Conservation (phyloP, 305 asterid species). For the Fraxinus angustifolia region DNA sequence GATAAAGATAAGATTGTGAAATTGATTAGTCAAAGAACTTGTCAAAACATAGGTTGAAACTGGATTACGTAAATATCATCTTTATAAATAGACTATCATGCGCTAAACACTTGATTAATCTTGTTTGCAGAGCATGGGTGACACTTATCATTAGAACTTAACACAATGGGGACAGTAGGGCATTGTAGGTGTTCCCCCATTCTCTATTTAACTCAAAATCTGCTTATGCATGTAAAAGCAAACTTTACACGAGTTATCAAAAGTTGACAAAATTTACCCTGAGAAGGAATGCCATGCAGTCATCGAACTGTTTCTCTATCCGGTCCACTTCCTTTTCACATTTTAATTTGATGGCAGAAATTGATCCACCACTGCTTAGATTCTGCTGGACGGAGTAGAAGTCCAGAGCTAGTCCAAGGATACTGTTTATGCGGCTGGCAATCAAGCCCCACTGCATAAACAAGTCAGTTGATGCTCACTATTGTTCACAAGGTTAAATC, state of each 20-base stretch:
- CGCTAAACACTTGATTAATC: neutral
- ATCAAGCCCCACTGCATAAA: slow-evolving; percentile 78
- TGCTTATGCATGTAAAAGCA: neutral
- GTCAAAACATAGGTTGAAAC: neutral
- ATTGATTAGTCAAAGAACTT: neutral
- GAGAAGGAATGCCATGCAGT: slow-evolving; percentile 93
- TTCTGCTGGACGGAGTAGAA: slow-evolving; percentile 76
- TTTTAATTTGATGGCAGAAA: slow-evolving; percentile 68
- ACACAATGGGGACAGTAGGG: neutral
- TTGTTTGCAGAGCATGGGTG: neutral
- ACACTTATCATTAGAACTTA: neutral
- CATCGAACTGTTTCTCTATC: slow-evolving; percentile 85
- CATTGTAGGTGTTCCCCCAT: neutral
- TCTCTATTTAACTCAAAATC: neutral
- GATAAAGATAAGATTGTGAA: neutral
- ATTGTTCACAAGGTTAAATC: slow-evolving; percentile 13
- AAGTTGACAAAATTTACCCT: slow-evolving; percentile 47
- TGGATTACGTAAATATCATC: neutral
- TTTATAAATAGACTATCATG: neutral
- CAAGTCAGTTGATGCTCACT: slow-evolving; percentile 2
- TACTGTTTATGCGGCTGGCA: slow-evolving; percentile 92
- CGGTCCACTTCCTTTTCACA: slow-evolving; percentile 87
- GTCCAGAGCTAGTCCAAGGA: slow-evolving; percentile 86
- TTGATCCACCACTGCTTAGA: slow-evolving; percentile 64
- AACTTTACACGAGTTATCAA: neutral